phyloP scores from a whole-genome alignment of 164 flowering plant genomes.

The Hamamelis virginiana region DNA sequence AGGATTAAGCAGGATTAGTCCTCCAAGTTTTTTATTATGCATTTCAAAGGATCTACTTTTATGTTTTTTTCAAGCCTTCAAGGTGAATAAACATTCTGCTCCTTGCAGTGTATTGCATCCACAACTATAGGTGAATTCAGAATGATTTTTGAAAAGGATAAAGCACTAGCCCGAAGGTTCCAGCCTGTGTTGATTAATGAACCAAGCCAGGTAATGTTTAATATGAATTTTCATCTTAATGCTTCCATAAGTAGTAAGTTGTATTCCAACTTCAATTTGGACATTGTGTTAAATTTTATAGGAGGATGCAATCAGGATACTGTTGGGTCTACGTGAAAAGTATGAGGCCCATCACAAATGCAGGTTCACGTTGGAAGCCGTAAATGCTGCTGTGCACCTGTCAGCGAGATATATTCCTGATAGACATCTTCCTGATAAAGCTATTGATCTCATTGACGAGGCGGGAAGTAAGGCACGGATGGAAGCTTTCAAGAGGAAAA shows the following conservation, averaged over 20 bases:
- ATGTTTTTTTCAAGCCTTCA: background rate
- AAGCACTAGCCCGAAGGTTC: constrained; percentile 80
- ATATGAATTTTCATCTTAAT: background rate
- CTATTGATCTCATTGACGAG: constrained; percentile 93
- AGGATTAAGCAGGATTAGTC: too few relatives aligned
- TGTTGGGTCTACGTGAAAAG: constrained; percentile 75
- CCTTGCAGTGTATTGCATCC: constrained; percentile 78
- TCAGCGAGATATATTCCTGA: constrained; percentile 82
- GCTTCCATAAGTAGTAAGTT: background rate
- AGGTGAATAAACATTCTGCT: constrained; percentile 13
- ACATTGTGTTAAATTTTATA: constrained; percentile 21
- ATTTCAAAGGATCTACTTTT: background rate
- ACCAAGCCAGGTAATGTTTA: constrained; percentile 63
- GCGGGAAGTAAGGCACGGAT: constrained; percentile 89
- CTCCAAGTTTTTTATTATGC: background rate
- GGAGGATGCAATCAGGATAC: constrained; percentile 76
- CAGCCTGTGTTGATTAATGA: constrained; percentile 78
- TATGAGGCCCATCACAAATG: constrained; percentile 81
- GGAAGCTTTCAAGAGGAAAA: constrained; percentile 58
- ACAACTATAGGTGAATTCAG: constrained; percentile 74
- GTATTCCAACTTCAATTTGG: background rate
- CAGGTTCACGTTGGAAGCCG: constrained; percentile 65
- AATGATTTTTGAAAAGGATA: constrained; percentile 74
- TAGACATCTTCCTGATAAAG: constrained; percentile 89
- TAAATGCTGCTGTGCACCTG: constrained; percentile 76